A percentile compares a stretch with the other conserved stretches of the same genome.
phyloP scores from a whole-genome alignment of 129 eudicot genomes.

The Flaveria ramosissima region DNA sequence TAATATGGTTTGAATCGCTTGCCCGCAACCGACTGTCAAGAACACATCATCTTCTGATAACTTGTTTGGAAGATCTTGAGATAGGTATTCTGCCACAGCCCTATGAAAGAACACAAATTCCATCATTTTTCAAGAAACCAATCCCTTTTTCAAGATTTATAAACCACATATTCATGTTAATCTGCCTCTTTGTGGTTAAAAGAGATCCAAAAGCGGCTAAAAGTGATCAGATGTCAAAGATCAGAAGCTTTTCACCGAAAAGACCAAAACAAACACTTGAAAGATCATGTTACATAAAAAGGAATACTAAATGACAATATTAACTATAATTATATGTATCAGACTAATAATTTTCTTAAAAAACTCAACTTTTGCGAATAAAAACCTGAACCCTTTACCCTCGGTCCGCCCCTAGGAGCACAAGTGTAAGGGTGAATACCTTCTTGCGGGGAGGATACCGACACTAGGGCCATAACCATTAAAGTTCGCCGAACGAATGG shows the following conservation, averaged over 20 bases:
- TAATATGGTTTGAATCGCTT: slow-evolving; percentile 61
- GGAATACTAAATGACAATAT: too few relatives aligned
- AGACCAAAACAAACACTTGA: too few relatives aligned
- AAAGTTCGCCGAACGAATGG: slow-evolving; percentile 52
- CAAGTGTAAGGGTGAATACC: slow-evolving; percentile 25
- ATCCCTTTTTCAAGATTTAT: neutral
- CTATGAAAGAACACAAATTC: slow-evolving; percentile 31
- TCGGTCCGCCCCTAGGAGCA: neutral
- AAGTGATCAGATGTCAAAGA: too few relatives aligned
- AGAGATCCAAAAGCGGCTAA: too few relatives aligned
- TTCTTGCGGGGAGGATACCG: slow-evolving; percentile 60
- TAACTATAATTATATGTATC: too few relatives aligned
- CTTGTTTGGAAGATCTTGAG: slow-evolving; percentile 69
- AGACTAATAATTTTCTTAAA: too few relatives aligned
- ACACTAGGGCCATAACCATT: slow-evolving; percentile 54
- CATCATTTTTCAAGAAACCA: too few relatives aligned
- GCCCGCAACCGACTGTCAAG: slow-evolving; percentile 70
- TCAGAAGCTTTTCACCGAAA: too few relatives aligned
- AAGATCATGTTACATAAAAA: too few relatives aligned
- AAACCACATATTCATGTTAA: neutral
- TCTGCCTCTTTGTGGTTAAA: neutral
- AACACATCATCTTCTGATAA: slow-evolving; percentile 72
- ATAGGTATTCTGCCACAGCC: slow-evolving; percentile 73
- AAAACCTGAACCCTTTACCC: too few relatives aligned
- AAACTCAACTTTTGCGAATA: neutral